Conservation (phyloP, 306 rosid genomes). For the Echinosophora koreensis region DNA sequence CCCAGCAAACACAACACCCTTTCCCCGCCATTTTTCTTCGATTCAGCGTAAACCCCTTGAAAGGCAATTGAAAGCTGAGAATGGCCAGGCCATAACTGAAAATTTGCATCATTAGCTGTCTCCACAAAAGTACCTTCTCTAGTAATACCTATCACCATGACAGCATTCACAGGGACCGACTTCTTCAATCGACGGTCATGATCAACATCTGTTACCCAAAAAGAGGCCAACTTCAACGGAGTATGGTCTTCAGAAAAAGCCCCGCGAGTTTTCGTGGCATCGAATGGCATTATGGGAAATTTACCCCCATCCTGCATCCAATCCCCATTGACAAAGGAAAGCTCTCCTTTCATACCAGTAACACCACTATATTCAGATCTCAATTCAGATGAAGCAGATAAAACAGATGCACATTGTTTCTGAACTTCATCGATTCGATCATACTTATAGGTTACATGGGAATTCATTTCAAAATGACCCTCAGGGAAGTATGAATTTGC, state of each 20-base stretch:
- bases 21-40: slow-evolving; percentile 82
- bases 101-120: slow-evolving; percentile 51
- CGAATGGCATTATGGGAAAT: slow-evolving; percentile 80
- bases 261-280: slow-evolving; percentile 40
- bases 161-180: slow-evolving; percentile 63
- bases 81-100: slow-evolving; percentile 69
- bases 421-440: slow-evolving; percentile 77
- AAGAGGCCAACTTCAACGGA: slow-evolving; percentile 68
- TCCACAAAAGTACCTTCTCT: slow-evolving; percentile 53
- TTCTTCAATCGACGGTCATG: slow-evolving; percentile 66
- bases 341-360: slow-evolving; percentile 61
- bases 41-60: slow-evolving; percentile 88
- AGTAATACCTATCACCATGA: slow-evolving; percentile 70
- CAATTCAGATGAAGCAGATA: slow-evolving; percentile 76
- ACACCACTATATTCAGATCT: slow-evolving; percentile 55
- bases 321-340: slow-evolving; percentile 80
- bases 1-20: slow-evolving; percentile 93
- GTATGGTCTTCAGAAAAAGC: slow-evolving; percentile 36
- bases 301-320: slow-evolving; percentile 76
- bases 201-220: slow-evolving; percentile 78
- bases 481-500: slow-evolving; percentile 54
- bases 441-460: slow-evolving; percentile 54
- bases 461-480: slow-evolving; percentile 43
- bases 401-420: slow-evolving; percentile 69
- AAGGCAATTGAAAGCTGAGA: slow-evolving; percentile 70